Evolutionary conservation across 495 filamentous ascomycete species (phyloP).

Genomic region (Beverwykella pulmonaria): DNA sequence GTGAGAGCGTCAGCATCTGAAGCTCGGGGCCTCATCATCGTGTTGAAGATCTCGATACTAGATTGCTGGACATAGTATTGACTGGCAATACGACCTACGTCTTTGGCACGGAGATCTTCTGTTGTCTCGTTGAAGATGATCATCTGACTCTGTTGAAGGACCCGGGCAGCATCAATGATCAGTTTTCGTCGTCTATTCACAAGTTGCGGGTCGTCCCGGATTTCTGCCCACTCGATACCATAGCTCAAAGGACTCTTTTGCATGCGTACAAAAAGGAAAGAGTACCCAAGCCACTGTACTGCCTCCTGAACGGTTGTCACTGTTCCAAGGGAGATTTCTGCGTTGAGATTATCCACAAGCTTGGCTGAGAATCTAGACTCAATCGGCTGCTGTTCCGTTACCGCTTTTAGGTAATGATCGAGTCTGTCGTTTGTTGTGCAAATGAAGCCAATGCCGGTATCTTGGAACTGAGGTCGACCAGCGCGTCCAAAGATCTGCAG

Average conservation of each 20-base stretch:
- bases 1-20: slow-evolving; percentile 86
- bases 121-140: slow-evolving; percentile 95
- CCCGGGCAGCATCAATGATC: slow-evolving; percentile 81
- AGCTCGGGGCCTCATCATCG: slow-evolving; percentile 77
- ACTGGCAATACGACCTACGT: slow-evolving; percentile 94
- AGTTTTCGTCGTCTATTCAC: slow-evolving; percentile 79
- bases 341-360: slow-evolving; percentile 94
- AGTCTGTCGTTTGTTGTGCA: slow-evolving; percentile 92
- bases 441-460: slow-evolving; percentile 94
- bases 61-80: slow-evolving; percentile 94
- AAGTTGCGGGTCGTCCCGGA: slow-evolving; percentile 79
- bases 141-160: slow-evolving; percentile 92
- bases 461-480: slow-evolving; percentile 94
- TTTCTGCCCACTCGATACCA: slow-evolving; percentile 95
- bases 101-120: slow-evolving; percentile 87
- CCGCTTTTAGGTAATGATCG: slow-evolving; percentile 86
- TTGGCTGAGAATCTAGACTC: slow-evolving; percentile 90
- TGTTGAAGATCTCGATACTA: slow-evolving; percentile 94
- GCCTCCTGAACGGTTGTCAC: slow-evolving; percentile 94
- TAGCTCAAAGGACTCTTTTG: slow-evolving; percentile 86
- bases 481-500: slow-evolving; percentile 98
- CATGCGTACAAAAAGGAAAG: slow-evolving; percentile 97
- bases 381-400: slow-evolving; percentile 94
- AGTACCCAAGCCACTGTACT: slow-evolving; percentile 96
- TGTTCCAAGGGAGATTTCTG: slow-evolving; percentile 90